Evolutionary conservation across 31 red algal species (phyloP).

Genomic region (Endocladia muricata): DNA sequence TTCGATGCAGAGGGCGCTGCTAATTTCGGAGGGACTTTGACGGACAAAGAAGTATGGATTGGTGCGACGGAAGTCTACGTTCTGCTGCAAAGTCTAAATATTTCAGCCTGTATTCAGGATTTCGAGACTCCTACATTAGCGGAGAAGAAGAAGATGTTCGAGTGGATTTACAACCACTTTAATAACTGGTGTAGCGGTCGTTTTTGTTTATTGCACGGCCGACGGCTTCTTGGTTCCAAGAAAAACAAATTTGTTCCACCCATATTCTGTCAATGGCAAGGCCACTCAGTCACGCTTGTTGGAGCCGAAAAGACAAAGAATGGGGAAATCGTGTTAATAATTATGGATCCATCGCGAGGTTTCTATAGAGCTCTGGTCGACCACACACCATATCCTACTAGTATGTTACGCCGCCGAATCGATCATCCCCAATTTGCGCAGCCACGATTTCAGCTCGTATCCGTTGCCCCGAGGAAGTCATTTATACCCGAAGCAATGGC

Average conservation of each 20-base stretch:
- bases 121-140: slow-evolving; percentile 38
- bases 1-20: slow-evolving; percentile 51
- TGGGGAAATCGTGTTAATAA: slow-evolving; percentile 30
- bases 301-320: slow-evolving; percentile 38
- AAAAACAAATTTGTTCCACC: slow-evolving; percentile 31
- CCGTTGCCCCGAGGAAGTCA: slow-evolving; percentile 1
- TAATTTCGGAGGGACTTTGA: slow-evolving; percentile 30
- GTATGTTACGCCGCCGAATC: slow-evolving; percentile 12
- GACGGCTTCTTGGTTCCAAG: not conserved
- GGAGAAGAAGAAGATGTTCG: slow-evolving; percentile 30
- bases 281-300: slow-evolving; percentile 40
- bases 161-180: slow-evolving; percentile 54
- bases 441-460: slow-evolving; percentile 48
- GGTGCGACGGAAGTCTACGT: slow-evolving; percentile 50
- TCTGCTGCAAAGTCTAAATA: slow-evolving; percentile 21
- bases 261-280: slow-evolving; percentile 54
- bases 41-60: slow-evolving; percentile 65
- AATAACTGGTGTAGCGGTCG: slow-evolving; percentile 16
- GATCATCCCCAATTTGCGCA: slow-evolving; percentile 42
- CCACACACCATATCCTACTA: not conserved
- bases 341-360: slow-evolving; percentile 32
- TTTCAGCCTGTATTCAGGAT: slow-evolving; percentile 31
- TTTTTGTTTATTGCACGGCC: slow-evolving; percentile 22
- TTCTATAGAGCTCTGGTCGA: slow-evolving; percentile 14
- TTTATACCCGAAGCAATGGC: too few species aligned